Base-by-base conservation (phyloP, 2,329 filamentous ascomycete genomes). In the Cordyceps militaris region DNA sequence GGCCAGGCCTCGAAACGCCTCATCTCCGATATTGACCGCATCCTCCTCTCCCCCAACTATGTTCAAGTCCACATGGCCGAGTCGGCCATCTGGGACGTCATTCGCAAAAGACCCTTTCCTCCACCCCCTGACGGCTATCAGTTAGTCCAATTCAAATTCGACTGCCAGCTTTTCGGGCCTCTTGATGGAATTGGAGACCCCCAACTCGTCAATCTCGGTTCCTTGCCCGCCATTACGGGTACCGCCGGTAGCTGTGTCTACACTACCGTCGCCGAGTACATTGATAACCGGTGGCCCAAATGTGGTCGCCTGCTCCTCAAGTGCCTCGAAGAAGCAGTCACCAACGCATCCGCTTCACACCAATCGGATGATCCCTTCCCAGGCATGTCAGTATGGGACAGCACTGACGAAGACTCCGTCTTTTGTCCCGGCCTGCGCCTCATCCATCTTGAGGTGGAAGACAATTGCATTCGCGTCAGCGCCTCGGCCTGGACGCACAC, bases 61-160 rank as follows among this genome's bases (percentile, higher is more conserved):
- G 68, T 73, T 11, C 71, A 73, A 56, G 67, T 72, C 60, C 70
- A 73, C 51, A 59, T 72, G n/a, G 67, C 70, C 62, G 71, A 73
- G 55, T 72, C 71, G 2, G 67, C 71, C 9, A 61, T 72, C 0
- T 73, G 70, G 71, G 67, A 70, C 48, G 66, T 73, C 8, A 61
- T 72, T 4, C 43, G 68, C n/a, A 71, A 63, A 26, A 63, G 66
- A 30, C 65, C 66, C 1, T 65, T 59, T n/a, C 65, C 63, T 16
- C 70, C 70, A 1, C 71, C 70, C 0, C 6, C 55, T 0, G 71
- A 73, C 43, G 71, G 71, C 0, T 73, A 70, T 26, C 69, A 71
- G 24, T 62, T 70, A 5, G 57, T 70, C 10, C 70, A 73, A 54
- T 71, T 73, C 59, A 68, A 67, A 42, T 72, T 70, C 24, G 69